Conservation (phyloP, 1,284 basidiomycete species). For the Thecaphora thlaspeos region DNA sequence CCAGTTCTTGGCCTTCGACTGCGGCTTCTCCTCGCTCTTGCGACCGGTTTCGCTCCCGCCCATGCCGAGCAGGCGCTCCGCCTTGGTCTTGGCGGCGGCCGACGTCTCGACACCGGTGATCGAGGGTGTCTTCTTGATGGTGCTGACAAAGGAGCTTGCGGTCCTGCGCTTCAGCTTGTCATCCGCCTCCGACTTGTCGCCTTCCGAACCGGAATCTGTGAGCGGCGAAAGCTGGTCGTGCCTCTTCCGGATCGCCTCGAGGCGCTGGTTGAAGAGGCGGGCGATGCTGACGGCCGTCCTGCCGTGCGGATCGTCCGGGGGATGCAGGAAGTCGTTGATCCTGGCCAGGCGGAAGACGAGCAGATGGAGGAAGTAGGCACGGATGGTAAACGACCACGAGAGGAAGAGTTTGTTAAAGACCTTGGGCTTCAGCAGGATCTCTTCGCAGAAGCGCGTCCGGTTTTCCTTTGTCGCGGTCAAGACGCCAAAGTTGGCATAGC, state of each 20-base stretch:
- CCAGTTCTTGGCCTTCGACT: constrained; percentile 50
- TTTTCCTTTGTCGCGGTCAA: constrained; percentile 36
- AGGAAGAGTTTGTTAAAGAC: constrained; percentile 54
- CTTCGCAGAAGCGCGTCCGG: constrained; percentile 46
- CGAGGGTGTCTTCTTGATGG: constrained; percentile 46
- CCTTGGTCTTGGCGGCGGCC: constrained; percentile 24
- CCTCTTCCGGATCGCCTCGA: constrained; percentile 44
- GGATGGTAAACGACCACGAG: constrained; percentile 54
- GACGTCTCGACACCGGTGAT: constrained; percentile 14
- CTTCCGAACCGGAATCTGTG: constrained; percentile 38
- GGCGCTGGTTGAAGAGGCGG: constrained; percentile 38
- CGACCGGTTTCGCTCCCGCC: constrained; percentile 24
- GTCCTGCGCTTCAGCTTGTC: constrained; percentile 20
- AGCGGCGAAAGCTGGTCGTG: constrained; percentile 46
- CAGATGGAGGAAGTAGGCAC: constrained; percentile 52
- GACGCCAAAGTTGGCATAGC: constrained; percentile 52
- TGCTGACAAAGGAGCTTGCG: constrained; percentile 48
- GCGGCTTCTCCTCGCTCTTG: constrained; percentile 20
- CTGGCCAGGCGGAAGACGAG: constrained; percentile 52
- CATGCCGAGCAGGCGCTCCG: constrained; percentile 48
- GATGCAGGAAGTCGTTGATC: constrained; percentile 43
- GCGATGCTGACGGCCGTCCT: constrained; percentile 40
- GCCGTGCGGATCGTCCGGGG: constrained; percentile 35
- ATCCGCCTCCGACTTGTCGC: constrained; percentile 24
- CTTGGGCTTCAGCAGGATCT: constrained; percentile 44